Percentiles rank a stretch among this genome's conserved stretches.
phyloP scores from a whole-genome alignment of 495 filamentous ascomycete genomes.

The Chlorociboria aeruginascens region DNA sequence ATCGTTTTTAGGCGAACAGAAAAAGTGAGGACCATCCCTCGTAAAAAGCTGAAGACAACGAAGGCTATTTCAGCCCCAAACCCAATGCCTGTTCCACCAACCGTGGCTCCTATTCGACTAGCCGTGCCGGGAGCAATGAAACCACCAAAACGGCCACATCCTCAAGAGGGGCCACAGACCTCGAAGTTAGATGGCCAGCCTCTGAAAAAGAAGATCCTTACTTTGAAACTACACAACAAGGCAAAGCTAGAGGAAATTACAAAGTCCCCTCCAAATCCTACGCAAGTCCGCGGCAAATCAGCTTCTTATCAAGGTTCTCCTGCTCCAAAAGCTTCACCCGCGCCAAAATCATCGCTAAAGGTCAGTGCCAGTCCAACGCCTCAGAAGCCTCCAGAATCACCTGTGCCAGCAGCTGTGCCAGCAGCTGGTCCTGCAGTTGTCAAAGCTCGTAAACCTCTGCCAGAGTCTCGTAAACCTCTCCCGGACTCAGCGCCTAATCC shows the following conservation, averaged over 20 bases:
- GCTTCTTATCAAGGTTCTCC: slow-evolving; percentile 1
- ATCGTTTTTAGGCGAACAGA: slow-evolving; percentile 21
- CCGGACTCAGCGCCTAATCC: not conserved
- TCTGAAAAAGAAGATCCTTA: slow-evolving; percentile 2
- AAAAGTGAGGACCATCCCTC: slow-evolving; percentile 14
- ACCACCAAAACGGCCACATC: not conserved
- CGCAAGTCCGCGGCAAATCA: not conserved
- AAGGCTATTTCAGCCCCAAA: slow-evolving; percentile 3
- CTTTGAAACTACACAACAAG: not conserved
- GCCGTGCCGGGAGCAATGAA: too few relatives aligned
- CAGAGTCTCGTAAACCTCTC: not conserved
- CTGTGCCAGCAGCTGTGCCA: not conserved
- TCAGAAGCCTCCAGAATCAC: not conserved
- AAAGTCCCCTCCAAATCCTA: not conserved
- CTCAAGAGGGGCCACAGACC: not conserved
- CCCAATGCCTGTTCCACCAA: not conserved
- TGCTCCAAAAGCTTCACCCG: not conserved
- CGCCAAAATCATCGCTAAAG: not conserved
- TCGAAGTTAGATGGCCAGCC: not conserved
- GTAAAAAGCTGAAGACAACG: slow-evolving; percentile 13
- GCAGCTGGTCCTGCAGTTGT: not conserved
- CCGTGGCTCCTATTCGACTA: not conserved
- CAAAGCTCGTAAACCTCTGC: too few relatives aligned
- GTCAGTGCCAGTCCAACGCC: not conserved
- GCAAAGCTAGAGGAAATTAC: not conserved